phyloP scores from a whole-genome alignment of 176 grass and related monocot genomes.

The Canna indica region DNA sequence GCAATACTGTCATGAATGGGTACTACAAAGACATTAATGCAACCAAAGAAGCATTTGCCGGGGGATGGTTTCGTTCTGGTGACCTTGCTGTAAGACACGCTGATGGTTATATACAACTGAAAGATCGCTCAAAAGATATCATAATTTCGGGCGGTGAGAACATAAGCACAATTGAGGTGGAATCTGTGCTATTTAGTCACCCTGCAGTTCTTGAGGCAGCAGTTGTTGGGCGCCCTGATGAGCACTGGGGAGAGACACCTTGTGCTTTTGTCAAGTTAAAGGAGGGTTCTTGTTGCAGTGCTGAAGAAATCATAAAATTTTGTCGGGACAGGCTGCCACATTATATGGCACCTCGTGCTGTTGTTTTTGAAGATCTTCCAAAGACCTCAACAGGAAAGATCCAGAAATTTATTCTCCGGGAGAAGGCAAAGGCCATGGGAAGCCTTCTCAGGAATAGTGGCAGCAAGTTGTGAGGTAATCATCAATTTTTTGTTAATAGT shows the following conservation, averaged over 20 bases:
- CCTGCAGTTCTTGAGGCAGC: constrained; percentile 26
- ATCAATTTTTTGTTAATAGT: no score
- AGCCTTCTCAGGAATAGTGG: no score
- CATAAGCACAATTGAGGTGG: constrained; percentile 34
- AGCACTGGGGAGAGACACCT: constrained; percentile 34
- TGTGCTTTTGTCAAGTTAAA: constrained; percentile 32
- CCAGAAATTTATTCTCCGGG: no score
- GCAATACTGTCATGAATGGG: constrained; percentile 31
- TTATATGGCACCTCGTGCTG: no score
- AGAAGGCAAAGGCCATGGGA: no score
- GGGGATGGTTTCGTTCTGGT: constrained; percentile 28
- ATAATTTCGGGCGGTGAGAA: constrained; percentile 44
- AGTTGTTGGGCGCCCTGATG: constrained; percentile 22
- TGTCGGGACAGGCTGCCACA: no score
- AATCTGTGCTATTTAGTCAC: constrained; percentile 19
- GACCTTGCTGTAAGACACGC: constrained; percentile 31
- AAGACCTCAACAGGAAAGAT: no score
- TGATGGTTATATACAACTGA: constrained; percentile 27
- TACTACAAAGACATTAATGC: constrained; percentile 26
- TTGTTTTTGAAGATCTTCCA: no score
- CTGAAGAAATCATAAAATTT: no score
- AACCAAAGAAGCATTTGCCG: constrained; percentile 21
- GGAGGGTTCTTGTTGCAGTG: no score
- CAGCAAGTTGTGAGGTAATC: no score
- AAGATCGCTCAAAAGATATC: constrained; percentile 25